Base-by-base conservation (phyloP, 2,329 filamentous ascomycete genomes). In the Hyphodiscus sp. region DNA sequence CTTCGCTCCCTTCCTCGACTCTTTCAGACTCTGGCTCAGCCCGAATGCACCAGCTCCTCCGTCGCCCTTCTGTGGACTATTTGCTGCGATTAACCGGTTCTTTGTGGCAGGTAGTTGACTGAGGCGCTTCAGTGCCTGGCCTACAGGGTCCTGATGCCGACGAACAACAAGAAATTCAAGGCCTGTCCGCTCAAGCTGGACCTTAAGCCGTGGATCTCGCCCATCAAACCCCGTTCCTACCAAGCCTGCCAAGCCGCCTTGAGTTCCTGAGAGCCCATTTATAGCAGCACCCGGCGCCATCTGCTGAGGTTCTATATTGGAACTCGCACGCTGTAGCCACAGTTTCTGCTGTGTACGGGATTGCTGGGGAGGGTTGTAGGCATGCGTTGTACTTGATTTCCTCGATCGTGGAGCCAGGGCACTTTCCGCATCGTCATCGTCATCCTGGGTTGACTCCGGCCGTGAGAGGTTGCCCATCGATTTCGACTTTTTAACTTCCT, bases 311-410 rank as follows among this genome's bases (percentile, higher is more conserved):
- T 89, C 86, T 47, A 89, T 84, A 59, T 80, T 81, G 2, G 85
- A 88, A 65, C 84, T 87, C 29, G 85, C 86, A 41, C 86, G 79
- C 65, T 89, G 85, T 1, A 90, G 76, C 70, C 88, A 85, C 15
- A 90, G 74, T 63, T 90, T 90, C 67, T 89, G 85, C 69, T 89
- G 85, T 1, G 85, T 88, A 15, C 86, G 78, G 51, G 83, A 87
- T 59, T 80, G 76, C 55, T 82, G 65, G 1, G 62, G 59, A 3
- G 62, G 62, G 23, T 62, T 57, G 45, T 67, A 66, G 18, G 56
- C 57, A 13, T 56, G 50, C 7, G 49, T 54, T 6, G 58, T 63
- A 16, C 61, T 60, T 19, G 59, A 55, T 49, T 68, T 65, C 13
- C 66, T 51, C 5, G 63, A 62, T 19, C 72, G 73, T 23, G 75